These are phyloP conservation scores for Globisporangium canariense DNA, from an alignment of 352 stramenopile species.

Conservation along the genomic window DNA sequence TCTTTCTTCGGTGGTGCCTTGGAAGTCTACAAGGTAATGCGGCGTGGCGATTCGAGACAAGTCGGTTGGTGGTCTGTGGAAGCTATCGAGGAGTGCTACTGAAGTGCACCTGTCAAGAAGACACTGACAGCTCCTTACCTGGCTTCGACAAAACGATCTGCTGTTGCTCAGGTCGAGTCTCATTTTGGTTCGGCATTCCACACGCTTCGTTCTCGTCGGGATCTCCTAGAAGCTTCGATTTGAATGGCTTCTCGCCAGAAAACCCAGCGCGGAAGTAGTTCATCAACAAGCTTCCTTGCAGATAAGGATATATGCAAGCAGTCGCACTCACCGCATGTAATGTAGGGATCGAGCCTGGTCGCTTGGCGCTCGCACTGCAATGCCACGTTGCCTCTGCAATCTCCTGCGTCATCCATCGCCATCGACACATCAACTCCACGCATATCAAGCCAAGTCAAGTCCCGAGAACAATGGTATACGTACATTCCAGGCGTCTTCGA, in stretches of 20 bases:
- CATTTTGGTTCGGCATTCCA: neutral
- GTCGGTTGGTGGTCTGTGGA: neutral
- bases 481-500: slow-evolving; percentile 37
- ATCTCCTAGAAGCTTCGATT: slow-evolving; percentile 6
- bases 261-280: neutral
- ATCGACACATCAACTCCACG: neutral
- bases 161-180: neutral
- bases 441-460: neutral
- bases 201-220: neutral
- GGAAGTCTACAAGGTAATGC: neutral
- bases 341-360: neutral
- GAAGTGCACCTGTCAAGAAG: neutral
- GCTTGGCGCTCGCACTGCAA: slow-evolving; percentile 1
- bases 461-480: neutral
- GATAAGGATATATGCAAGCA: neutral
- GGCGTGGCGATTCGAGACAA: neutral
- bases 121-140: neutral
- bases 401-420: slow-evolving; percentile 9
- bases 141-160: neutral
- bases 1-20: neutral
- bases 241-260: slow-evolving; percentile 1
- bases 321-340: neutral
- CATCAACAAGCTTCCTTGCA: neutral
- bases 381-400: slow-evolving; percentile 8
- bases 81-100: neutral